Evolutionary conservation across 768 basidiomycete species (phyloP), one percentile per base, ranked within the genome.

Genomic region (Boletus huronensis): DNA sequence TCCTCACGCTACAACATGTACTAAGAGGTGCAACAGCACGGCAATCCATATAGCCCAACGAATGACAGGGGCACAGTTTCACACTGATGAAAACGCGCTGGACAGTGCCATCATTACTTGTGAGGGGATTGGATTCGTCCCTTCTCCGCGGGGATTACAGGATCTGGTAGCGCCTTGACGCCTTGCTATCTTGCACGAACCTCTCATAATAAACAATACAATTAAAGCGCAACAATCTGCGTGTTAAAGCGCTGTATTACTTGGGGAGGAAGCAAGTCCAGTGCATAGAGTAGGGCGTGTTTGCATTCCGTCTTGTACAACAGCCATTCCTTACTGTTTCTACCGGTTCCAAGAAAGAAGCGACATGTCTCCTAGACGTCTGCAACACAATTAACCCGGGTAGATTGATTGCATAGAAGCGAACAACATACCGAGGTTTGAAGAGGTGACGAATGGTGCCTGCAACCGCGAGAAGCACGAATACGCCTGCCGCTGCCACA

Each of bases 381-480:
- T 90, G 60, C 26, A 51, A 55, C 32, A 50, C 40, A 19, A 38
- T 65, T 26, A 57, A 40, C 52, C 21, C 0, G 25, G 23, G 16
- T 16, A 28, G 40, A 34, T 8, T 10, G 7, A 21, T 26, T 29
- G 3, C 7, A 39, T 14, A 38, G 11, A 58, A 32, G 42, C 19
- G 3, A 55, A 47, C 60, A 11, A 66, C 78, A 51, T 63, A 90
- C 87, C 97, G 87, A 56, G 97, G 97, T 68, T 87, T 93, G 73
- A 98, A 81, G 54, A 97, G 74, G 75, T 99, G 96, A 54, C 94
- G 82, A 46, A 90, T 82, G n/a, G 93, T 90, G 25, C 97, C 93
- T 25, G 85, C 79, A 46, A 98, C 70, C 25, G 92, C 94, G 39
- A 99, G 82, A 13, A 91, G 76, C 17, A 98, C 85, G 68, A 97